Percentiles rank a stretch among this genome's conserved stretches.
Evolutionary conservation across 2,329 filamentous ascomycete genomes (phyloP).

Genomic region (Xylariaceae sp.): DNA sequence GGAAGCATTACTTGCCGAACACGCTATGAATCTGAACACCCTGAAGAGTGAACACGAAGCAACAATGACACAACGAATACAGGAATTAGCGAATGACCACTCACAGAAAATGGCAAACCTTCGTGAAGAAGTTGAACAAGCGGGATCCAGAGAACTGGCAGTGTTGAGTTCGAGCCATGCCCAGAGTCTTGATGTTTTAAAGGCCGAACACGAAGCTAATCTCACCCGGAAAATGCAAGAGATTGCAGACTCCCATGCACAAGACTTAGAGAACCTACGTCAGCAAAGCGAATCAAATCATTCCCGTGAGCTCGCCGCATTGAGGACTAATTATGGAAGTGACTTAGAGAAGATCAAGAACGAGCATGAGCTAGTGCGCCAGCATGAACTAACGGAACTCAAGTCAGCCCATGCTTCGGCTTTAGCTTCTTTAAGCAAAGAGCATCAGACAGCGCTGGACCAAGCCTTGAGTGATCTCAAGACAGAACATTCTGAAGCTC

Average conservation of each 20-base stretch:
- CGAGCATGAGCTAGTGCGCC: constrained; percentile 21
- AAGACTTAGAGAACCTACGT: constrained; percentile 29
- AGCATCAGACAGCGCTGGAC: constrained; percentile 31
- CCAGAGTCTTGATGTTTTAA: constrained; percentile 30
- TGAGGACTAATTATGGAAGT: constrained; percentile 18
- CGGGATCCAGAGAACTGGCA: constrained; percentile 28
- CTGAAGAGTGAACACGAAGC: constrained; percentile 26
- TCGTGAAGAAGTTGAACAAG: constrained; percentile 25
- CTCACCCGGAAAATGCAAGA: constrained; percentile 31
- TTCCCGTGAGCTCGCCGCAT: constrained; percentile 27
- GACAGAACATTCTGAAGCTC: constrained; percentile 30
- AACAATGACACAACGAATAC: constrained; percentile 22
- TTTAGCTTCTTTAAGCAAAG: constrained; percentile 30
- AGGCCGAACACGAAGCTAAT: constrained; percentile 29
- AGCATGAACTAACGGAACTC: constrained; percentile 31
- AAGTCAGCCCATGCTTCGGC: constrained; percentile 31
- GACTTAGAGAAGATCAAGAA: constrained; percentile 23
- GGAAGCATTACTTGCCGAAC: constrained; percentile 22
- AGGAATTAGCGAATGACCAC: constrained; percentile 27
- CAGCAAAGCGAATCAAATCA: constrained; percentile 27
- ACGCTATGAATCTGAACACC: constrained; percentile 24
- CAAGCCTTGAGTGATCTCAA: constrained; percentile 27
- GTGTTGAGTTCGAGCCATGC: constrained; percentile 28
- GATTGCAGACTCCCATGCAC: constrained; percentile 24
- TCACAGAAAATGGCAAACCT: constrained; percentile 29